Evolutionary conservation across 1,284 basidiomycete genomes (phyloP).

Genomic region (Malassezia sp.): DNA sequence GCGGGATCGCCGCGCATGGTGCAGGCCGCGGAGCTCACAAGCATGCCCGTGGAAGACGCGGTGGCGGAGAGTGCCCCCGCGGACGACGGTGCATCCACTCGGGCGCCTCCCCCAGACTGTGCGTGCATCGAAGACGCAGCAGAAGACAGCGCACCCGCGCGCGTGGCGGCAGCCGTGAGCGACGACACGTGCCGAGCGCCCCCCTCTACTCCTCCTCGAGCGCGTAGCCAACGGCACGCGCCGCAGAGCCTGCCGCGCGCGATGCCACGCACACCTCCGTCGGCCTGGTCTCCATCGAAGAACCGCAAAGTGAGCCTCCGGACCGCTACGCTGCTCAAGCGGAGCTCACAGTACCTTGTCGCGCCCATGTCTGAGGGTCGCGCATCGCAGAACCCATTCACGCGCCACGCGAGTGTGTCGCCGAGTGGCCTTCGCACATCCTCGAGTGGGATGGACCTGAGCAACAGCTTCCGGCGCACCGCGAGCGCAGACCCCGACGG

Average conservation of each 20-base stretch:
- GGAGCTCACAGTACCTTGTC: constrained; percentile 10
- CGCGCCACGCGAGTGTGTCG: too few species aligned
- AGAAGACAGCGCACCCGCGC: too few species aligned
- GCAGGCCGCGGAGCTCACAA: too few species aligned
- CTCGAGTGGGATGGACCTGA: constrained; percentile 14
- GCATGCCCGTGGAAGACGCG: too few species aligned
- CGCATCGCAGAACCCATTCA: background rate
- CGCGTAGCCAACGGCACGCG: background rate
- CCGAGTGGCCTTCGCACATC: too few species aligned
- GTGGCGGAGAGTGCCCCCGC: too few species aligned
- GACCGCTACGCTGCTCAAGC: constrained; percentile 14
- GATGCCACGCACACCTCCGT: background rate
- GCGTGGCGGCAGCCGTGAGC: too few species aligned
- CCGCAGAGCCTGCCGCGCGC: background rate
- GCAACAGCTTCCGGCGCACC: background rate
- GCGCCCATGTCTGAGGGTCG: constrained; percentile 1
- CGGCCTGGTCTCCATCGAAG: constrained; percentile 10
- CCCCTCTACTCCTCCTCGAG: background rate
- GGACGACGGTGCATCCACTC: too few species aligned
- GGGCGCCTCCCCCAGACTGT: too few species aligned
- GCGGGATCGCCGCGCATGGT: too few species aligned
- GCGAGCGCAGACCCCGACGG: background rate
- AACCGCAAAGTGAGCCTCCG: constrained; percentile 13
- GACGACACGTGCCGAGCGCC: background rate
- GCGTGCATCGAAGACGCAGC: too few species aligned